These are phyloP conservation scores for Epichloe sylvatica DNA, from an alignment of 2,329 filamentous ascomycete genomes.

Conservation along the genomic window DNA sequence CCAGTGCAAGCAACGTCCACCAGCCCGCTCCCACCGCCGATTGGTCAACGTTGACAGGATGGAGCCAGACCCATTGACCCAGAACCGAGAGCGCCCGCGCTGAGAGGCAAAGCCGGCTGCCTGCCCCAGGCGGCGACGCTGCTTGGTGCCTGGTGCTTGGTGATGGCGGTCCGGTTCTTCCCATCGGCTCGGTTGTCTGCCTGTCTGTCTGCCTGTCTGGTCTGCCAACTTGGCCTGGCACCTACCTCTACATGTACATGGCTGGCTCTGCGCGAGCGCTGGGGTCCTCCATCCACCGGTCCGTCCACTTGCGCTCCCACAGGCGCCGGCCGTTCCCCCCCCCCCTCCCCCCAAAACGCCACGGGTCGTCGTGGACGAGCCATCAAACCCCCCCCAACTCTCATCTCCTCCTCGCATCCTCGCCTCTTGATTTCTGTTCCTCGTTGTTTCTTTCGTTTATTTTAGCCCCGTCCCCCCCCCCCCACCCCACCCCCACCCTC, in stretches of 20 bases:
- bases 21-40: background rate
- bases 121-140: background rate
- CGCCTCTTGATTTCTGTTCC: conserved; percentile 8
- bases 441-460: conserved; percentile 9
- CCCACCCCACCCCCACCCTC: conserved; percentile 12
- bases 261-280: background rate
- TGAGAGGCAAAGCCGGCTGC: background rate
- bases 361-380: conserved; percentile 12
- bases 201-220: too few relatives aligned
- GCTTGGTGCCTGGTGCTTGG: background rate
- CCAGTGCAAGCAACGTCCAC: background rate
- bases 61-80: background rate
- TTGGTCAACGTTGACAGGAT: background rate
- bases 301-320: conserved; percentile 2
- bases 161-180: background rate
- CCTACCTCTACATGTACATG: background rate
- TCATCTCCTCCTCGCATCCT: conserved; percentile 6
- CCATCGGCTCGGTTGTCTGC: too few relatives aligned
- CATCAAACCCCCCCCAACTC: conserved; percentile 7
- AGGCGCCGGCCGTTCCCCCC: conserved; percentile 4
- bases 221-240: background rate
- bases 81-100: background rate
- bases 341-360: conserved; percentile 3
- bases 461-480: conserved; percentile 9
- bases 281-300: background rate